phyloP scores from a whole-genome alignment of 805 yeast species.

The Lachancea nothofagi region DNA sequence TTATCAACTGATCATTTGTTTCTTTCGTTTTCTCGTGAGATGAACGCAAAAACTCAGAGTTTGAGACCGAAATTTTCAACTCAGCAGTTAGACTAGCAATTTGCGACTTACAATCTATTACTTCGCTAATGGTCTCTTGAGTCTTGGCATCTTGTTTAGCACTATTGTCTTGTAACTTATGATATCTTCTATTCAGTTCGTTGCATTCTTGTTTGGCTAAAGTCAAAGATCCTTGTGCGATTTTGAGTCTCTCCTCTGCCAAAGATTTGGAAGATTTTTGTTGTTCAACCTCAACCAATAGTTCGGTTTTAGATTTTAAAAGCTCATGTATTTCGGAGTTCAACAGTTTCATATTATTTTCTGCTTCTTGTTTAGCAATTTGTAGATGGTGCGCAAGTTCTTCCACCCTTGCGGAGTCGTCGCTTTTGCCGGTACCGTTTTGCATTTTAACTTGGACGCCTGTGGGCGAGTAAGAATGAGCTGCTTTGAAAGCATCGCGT shows the following conservation, averaged over 20 bases:
- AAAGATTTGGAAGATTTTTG: slow-evolving; percentile 51
- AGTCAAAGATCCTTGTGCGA: slow-evolving; percentile 38
- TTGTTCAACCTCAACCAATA: slow-evolving; percentile 46
- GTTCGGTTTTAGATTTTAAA: slow-evolving; percentile 40
- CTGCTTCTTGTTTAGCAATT: slow-evolving; percentile 31
- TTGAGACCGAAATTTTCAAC: slow-evolving; percentile 46
- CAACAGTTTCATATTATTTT: slow-evolving; percentile 44
- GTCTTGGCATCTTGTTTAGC: slow-evolving; percentile 45
- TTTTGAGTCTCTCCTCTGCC: slow-evolving; percentile 45
- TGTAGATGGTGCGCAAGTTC: slow-evolving; percentile 25
- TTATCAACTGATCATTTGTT: slow-evolving; percentile 47
- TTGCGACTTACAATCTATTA: slow-evolving; percentile 46
- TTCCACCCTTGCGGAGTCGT: slow-evolving; percentile 16
- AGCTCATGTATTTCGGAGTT: slow-evolving; percentile 41
- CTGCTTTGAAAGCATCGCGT: slow-evolving; percentile 56
- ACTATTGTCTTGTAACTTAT: slow-evolving; percentile 39
- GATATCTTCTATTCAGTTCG: slow-evolving; percentile 38
- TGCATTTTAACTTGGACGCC: background rate
- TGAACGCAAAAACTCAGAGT: slow-evolving; percentile 45
- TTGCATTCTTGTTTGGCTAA: slow-evolving; percentile 41
- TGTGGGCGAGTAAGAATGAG: background rate
- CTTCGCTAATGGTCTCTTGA: slow-evolving; percentile 47
- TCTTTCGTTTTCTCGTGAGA: slow-evolving; percentile 45
- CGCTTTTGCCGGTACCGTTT: background rate
- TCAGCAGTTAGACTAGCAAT: slow-evolving; percentile 42